Percentiles rank a stretch among this genome's conserved stretches.
These are phyloP conservation scores for Ballota nigra DNA, from an alignment of 257 asterid genomes.

Conservation along the genomic window DNA sequence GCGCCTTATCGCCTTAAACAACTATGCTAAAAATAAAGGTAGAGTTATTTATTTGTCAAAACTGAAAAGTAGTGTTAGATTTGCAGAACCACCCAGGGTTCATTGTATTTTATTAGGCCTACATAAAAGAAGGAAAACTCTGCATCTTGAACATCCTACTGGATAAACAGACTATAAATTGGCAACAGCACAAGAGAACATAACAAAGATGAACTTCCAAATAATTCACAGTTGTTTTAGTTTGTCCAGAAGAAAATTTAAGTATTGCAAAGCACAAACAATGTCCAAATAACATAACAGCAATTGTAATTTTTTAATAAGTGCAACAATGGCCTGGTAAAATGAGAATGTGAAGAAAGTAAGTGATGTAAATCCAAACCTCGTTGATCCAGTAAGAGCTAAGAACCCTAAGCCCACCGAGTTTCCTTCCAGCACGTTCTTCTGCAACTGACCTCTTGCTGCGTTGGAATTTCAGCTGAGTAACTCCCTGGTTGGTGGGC, in stretches of 20 bases:
- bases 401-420: conserved; percentile 25
- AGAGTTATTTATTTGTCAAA: too few species aligned
- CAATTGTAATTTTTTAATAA: not conserved
- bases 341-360: not conserved
- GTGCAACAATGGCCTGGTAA: not conserved
- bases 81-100: not conserved
- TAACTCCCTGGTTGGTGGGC: conserved; percentile 29
- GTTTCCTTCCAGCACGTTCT: conserved; percentile 29
- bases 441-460: conserved; percentile 27
- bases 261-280: not conserved
- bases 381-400: conserved; percentile 27
- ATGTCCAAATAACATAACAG: not conserved
- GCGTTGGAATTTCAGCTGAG: conserved; percentile 27
- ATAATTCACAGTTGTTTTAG: not conserved
- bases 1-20: too few species aligned
- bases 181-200: not conserved
- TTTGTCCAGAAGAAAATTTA: not conserved
- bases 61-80: not conserved
- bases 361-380: not conserved
- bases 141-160: not conserved
- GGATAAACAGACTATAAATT: not conserved
- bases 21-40: not conserved
- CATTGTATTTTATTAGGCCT: not conserved
- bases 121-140: not conserved
- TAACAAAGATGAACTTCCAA: not conserved